phyloP scores from a whole-genome alignment of 2,329 filamentous ascomycete species.

The Monosporascus sp. region DNA sequence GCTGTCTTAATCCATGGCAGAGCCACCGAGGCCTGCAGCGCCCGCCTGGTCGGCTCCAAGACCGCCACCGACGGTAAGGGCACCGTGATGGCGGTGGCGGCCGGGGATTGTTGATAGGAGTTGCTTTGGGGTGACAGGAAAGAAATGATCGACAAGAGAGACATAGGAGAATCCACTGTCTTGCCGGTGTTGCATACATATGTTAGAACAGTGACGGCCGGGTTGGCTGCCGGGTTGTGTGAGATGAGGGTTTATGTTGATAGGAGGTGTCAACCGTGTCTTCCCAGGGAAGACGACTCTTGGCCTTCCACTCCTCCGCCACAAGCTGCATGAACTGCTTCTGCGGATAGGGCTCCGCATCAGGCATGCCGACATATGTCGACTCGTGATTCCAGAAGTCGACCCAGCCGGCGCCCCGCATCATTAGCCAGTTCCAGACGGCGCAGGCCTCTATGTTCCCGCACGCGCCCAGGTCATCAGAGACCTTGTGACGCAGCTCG shows the following conservation, averaged over 20 bases:
- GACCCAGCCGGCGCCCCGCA: slow-evolving; percentile 3
- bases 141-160: slow-evolving; percentile 49
- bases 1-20: slow-evolving; percentile 67
- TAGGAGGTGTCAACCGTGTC: slow-evolving; percentile 1
- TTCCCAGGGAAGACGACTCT: slow-evolving; percentile 11
- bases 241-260: no score
- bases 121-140: no score
- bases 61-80: slow-evolving; percentile 84
- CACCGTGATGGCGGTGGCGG: slow-evolving; percentile 65
- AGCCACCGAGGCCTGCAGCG: slow-evolving; percentile 60
- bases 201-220: slow-evolving; percentile 67
- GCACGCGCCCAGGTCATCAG: slow-evolving; percentile 1
- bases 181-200: slow-evolving; percentile 78
- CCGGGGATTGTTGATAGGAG: no score
- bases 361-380: slow-evolving; percentile 5
- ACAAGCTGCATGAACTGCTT: slow-evolving; percentile 8
- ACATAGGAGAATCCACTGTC: slow-evolving; percentile 64
- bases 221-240: neutral
- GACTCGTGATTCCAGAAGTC: slow-evolving; percentile 12
- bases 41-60: slow-evolving; percentile 88
- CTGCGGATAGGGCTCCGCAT: neutral
- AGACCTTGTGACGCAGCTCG: slow-evolving; percentile 8
- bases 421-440: slow-evolving; percentile 14
- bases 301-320: slow-evolving; percentile 11
- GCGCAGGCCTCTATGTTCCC: slow-evolving; percentile 8